Percentiles rank a stretch among this genome's conserved stretches.
phyloP scores from a whole-genome alignment of 345 rosid genomes.

The Sonneratia caseolaris region DNA sequence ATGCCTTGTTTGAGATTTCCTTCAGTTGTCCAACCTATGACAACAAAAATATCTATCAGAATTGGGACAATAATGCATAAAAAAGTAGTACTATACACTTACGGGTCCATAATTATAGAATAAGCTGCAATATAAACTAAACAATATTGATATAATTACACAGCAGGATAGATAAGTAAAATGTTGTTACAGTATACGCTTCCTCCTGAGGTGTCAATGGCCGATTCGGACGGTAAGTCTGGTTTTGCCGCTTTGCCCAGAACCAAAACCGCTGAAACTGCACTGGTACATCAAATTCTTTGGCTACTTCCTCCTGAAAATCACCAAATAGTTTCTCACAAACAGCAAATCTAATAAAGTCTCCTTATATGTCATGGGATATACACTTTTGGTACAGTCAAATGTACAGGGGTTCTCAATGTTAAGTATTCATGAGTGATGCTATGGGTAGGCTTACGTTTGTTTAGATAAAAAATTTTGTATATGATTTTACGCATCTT shows the following conservation, averaged over 20 bases:
- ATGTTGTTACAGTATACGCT: constrained; percentile 51
- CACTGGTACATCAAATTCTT: constrained; percentile 82
- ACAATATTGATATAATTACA: not conserved
- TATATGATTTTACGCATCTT: no score
- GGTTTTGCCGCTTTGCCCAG: constrained; percentile 99
- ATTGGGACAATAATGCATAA: no score
- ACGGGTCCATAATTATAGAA: not conserved
- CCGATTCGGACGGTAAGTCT: constrained; percentile 93
- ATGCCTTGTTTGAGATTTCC: constrained; percentile 68
- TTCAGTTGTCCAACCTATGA: constrained; percentile 82
- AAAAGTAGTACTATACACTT: not conserved
- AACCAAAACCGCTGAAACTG: constrained; percentile 88
- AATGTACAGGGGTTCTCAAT: no score
- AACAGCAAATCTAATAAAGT: not conserved
- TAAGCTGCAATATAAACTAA: not conserved
- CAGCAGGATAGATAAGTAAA: constrained; percentile 2
- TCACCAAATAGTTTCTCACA: constrained; percentile 5
- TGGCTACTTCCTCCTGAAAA: constrained; percentile 87
- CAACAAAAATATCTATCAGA: not conserved
- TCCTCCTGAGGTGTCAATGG: constrained; percentile 82
- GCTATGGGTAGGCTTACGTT: no score
- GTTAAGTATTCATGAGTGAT: no score
- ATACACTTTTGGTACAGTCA: no score
- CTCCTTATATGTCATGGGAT: not conserved
- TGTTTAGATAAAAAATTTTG: no score